Base-by-base conservation (phyloP, 164 flowering plant genomes). In the Euptelea pleiosperma region DNA sequence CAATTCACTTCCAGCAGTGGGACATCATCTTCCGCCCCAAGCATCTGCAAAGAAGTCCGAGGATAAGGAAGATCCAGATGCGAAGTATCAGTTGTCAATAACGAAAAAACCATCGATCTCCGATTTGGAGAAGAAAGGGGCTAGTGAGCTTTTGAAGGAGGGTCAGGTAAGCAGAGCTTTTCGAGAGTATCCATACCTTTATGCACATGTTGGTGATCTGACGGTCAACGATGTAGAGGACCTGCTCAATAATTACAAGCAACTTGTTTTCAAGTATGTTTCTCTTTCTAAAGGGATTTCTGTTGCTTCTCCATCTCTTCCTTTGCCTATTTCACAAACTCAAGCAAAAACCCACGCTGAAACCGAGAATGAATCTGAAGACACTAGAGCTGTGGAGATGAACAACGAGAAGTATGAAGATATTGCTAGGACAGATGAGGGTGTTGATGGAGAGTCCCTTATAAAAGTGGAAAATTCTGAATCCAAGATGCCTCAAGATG, bases 61-160 rank as follows among this genome's bases (percentile, higher is more conserved):
- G 53, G 62, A 25, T 34, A 59, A 67, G 52, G 73, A 70, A 18
- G 66, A 62, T 15, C 16, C 51, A 7, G 55, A 52, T 42, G 21
- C 45, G 11, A 75, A 77, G 37, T 67, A 67, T 57, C 65, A 66
- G 12, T 30, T 29, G 30, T 35, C 65, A 10, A 30, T 76, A 18
- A 16, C 64, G 7, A 83, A 70, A 64, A 61, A 67, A 41, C 81
- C 76, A 40, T 87, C 98, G 37, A 62, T 86, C 36, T 75, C 91
- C 39, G 91, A 89, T 61, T 76, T 92, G 63, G 96, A 84, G 74
- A 77, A 84, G 52, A 77, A 73, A 73, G 98, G 96, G 12, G 96
- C 95, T 0, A 16, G 58, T 45, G 75, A 78, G 74, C 76, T 89
- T 60, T 58, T 82, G 65, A 85, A 84, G 74, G 96, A 85, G 46